Conservation (phyloP, 2,329 filamentous ascomycete genomes). For the Fusarium transvaalense region DNA sequence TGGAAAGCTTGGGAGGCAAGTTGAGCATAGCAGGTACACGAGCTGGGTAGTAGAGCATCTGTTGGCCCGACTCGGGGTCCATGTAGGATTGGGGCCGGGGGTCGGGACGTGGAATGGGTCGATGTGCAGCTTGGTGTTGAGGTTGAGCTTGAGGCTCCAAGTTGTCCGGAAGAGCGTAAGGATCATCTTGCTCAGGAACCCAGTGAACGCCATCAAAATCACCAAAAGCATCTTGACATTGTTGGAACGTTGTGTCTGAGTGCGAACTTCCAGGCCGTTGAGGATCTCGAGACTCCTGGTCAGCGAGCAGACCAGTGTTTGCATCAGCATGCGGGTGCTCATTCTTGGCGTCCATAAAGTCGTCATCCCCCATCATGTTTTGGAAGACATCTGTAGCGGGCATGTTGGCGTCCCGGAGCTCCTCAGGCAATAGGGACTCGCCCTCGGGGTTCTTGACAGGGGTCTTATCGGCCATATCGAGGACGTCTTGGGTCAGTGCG, state of each 20-base stretch:
- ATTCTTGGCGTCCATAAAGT: constrained; percentile 33
- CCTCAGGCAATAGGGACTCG: constrained; percentile 54
- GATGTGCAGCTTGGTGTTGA: constrained; percentile 42
- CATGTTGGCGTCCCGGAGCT: constrained; percentile 52
- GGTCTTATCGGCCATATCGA: constrained; percentile 66
- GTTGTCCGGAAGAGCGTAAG: constrained; percentile 34
- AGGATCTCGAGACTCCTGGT: constrained; percentile 37
- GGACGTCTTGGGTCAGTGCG: constrained; percentile 62
- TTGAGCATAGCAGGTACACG: constrained; percentile 95
- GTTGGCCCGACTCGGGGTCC: constrained; percentile 74
- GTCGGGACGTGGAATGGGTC: constrained; percentile 40
- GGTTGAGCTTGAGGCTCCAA: constrained; percentile 36
- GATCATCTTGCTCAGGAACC: constrained; percentile 63
- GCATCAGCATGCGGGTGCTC: constrained; percentile 22
- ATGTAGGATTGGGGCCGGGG: constrained; percentile 69
- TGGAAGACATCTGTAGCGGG: constrained; percentile 52
- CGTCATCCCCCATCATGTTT: constrained; percentile 50
- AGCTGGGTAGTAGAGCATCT: constrained; percentile 95
- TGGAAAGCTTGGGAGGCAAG: constrained; percentile 87
- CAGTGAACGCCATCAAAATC: constrained; percentile 88
- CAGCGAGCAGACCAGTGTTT: constrained; percentile 20
- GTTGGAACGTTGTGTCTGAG: constrained; percentile 72
- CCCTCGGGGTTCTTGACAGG: constrained; percentile 57
- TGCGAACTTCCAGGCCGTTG: constrained; percentile 60
- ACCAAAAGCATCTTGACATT: constrained; percentile 76